Conservation (phyloP, 2,329 filamentous ascomycete species). For the Fusarium mexicanum region DNA sequence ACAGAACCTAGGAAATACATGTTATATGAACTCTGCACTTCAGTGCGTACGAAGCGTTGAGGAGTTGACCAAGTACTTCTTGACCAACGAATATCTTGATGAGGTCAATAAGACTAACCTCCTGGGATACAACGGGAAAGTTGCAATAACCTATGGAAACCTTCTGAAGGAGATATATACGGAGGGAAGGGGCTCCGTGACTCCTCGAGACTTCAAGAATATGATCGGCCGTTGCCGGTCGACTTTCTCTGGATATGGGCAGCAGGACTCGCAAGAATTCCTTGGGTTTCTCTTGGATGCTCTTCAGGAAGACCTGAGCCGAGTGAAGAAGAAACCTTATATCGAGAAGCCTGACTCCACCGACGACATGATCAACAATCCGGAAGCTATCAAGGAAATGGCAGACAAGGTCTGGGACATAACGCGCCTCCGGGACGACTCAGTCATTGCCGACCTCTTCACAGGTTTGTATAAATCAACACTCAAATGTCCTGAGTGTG, state of each 20-base stretch:
- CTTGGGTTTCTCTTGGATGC: constrained; percentile 94
- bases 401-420: constrained; percentile 91
- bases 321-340: constrained; percentile 94
- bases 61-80: constrained; percentile 91
- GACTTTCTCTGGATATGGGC: constrained; percentile 91
- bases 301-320: constrained; percentile 93
- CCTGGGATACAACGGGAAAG: constrained; percentile 83
- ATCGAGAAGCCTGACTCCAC: constrained; percentile 98
- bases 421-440: constrained; percentile 91
- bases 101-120: constrained; percentile 90
- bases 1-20: constrained; percentile 93
- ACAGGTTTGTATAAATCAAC: constrained; percentile 99
- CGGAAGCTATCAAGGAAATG: constrained; percentile 81
- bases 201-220: constrained; percentile 83
- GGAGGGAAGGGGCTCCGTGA: constrained; percentile 73
- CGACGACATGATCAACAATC: constrained; percentile 91
- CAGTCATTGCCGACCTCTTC: constrained; percentile 93
- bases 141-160: constrained; percentile 84
- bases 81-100: constrained; percentile 75
- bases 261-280: constrained; percentile 98
- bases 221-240: constrained; percentile 83
- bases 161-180: constrained; percentile 83
- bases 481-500: constrained; percentile 87
- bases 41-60: constrained; percentile 95
- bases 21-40: constrained; percentile 98